Conservation (phyloP, 2,329 filamentous ascomycete species). For the Talaromyces verruculosus region DNA sequence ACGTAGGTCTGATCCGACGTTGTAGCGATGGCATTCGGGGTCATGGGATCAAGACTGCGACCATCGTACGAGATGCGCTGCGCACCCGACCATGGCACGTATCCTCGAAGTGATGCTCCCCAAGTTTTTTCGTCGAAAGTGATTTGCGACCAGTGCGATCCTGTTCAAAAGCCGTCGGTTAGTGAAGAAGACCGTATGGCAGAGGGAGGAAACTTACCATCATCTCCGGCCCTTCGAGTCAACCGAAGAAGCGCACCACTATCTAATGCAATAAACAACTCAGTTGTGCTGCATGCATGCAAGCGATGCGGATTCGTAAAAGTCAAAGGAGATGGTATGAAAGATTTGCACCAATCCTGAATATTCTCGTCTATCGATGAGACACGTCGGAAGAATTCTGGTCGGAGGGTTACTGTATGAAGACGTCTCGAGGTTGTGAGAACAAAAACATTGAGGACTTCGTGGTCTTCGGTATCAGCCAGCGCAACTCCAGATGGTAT, state of each 20-base stretch:
- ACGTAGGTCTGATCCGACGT: constrained; percentile 52
- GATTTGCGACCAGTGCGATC: constrained; percentile 47
- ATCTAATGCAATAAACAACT: constrained; percentile 69
- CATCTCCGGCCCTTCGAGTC: constrained; percentile 58
- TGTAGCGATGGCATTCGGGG: constrained; percentile 46
- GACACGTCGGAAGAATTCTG: constrained; percentile 74
- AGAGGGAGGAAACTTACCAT: constrained; percentile 40
- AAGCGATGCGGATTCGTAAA: constrained; percentile 81
- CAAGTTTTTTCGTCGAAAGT: constrained; percentile 52
- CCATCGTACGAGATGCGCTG: constrained; percentile 45
- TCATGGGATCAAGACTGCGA: constrained; percentile 44
- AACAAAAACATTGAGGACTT: constrained; percentile 75
- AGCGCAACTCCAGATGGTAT: constrained; percentile 77
- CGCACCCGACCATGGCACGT: constrained; percentile 47
- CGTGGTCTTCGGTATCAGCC: constrained; percentile 73
- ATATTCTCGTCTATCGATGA: constrained; percentile 70
- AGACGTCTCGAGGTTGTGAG: constrained; percentile 76
- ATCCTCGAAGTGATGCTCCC: constrained; percentile 49
- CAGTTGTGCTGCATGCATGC: constrained; percentile 68
- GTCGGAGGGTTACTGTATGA: constrained; percentile 78
- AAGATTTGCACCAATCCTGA: constrained; percentile 74
- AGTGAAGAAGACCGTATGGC: no score
- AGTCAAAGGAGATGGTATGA: constrained; percentile 68
- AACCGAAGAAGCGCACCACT: constrained; percentile 61
- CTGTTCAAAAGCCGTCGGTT: constrained; percentile 23